phyloP scores from a whole-genome alignment of 257 asterid genomes.

The Linaria vulgaris region DNA sequence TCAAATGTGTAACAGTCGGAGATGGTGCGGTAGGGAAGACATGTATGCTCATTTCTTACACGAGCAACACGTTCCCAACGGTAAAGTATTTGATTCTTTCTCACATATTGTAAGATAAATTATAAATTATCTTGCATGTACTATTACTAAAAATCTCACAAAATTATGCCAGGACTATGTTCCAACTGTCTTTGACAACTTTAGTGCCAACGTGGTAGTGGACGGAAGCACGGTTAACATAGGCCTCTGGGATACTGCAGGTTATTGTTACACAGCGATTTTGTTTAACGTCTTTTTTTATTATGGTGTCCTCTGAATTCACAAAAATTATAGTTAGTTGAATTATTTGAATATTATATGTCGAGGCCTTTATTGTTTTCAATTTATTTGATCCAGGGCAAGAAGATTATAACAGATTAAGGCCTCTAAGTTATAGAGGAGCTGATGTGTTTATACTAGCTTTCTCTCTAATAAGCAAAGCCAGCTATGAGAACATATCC shows the following conservation, averaged over 20 bases:
- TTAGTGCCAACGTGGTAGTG: constrained; percentile 85
- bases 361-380: neutral
- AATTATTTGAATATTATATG: neutral
- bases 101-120: no score
- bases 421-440: constrained; percentile 90
- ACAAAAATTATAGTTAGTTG: no score
- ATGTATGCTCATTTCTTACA: constrained; percentile 86
- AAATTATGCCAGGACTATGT: constrained; percentile 59
- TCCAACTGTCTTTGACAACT: constrained; percentile 85
- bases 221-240: constrained; percentile 85
- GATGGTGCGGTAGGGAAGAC: constrained; percentile 92
- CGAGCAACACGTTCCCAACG: constrained; percentile 78
- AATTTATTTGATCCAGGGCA: constrained; percentile 50
- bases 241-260: constrained; percentile 96
- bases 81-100: constrained; percentile 20
- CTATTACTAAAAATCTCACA: neutral
- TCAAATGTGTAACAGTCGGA: constrained; percentile 84
- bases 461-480: constrained; percentile 78
- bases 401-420: constrained; percentile 81
- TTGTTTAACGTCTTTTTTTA: neutral
- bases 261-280: constrained; percentile 25
- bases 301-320: neutral
- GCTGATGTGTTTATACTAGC: constrained; percentile 82
- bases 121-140: no score
- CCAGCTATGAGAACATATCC: constrained; percentile 78